These are phyloP conservation scores for Teratosphaeria destructans DNA, from an alignment of 2,329 filamentous ascomycete genomes.

Conservation along the genomic window DNA sequence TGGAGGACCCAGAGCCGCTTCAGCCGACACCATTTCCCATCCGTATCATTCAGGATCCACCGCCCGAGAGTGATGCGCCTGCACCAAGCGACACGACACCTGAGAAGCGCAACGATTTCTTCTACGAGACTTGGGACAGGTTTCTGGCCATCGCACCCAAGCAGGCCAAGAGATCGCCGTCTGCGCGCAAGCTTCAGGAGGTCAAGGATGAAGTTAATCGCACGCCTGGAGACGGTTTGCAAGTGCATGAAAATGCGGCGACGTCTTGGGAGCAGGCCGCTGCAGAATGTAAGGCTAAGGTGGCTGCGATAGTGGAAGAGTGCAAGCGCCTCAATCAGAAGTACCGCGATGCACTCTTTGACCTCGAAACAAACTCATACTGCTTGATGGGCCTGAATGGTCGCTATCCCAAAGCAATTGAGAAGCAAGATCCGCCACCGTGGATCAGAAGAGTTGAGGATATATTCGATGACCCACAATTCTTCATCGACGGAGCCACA, in stretches of 20 bases:
- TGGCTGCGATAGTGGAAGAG: conserved; percentile 48
- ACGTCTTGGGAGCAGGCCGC: conserved; percentile 62
- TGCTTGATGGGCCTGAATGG: conserved; percentile 21
- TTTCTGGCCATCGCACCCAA: conserved; percentile 21
- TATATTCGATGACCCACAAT: conserved; percentile 34
- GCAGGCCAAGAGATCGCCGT: conserved; percentile 14
- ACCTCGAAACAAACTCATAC: conserved; percentile 58
- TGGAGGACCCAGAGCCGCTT: conserved; percentile 8
- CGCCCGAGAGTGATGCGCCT: conserved; percentile 1
- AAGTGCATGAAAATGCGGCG: conserved; percentile 17
- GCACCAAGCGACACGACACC: conserved; percentile 1
- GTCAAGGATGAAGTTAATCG: conserved; percentile 12
- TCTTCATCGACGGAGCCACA: conserved; percentile 63
- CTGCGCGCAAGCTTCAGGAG: conserved; percentile 10
- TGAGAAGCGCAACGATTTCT: conserved; percentile 12
- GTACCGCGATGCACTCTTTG: conserved; percentile 78
- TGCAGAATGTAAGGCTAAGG: conserved; percentile 53
- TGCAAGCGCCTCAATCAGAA: conserved; percentile 73
- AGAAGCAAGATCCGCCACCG: conserved; percentile 17
- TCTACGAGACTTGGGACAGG: conserved; percentile 23
- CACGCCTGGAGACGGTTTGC: conserved; percentile 12
- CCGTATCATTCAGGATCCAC: conserved; percentile 11
- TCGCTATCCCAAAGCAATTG: conserved; percentile 9
- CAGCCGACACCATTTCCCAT: conserved; percentile 19
- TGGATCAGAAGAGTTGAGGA: conserved; percentile 25